These are phyloP conservation scores for Lipomyces yarrowii DNA, from an alignment of 1,139 yeast species.

Conservation along the genomic window DNA sequence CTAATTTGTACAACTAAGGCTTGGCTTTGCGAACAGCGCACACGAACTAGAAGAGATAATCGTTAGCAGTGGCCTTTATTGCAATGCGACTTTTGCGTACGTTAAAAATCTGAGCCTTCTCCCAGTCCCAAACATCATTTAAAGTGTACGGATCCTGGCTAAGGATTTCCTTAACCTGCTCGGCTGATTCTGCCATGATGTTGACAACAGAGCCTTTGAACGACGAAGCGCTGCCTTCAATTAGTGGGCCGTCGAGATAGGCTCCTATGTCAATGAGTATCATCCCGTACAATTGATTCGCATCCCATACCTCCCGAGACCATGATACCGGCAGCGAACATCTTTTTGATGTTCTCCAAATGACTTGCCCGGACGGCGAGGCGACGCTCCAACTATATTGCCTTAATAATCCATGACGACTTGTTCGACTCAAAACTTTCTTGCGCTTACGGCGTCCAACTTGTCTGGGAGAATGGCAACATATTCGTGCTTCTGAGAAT, in stretches of 20 bases:
- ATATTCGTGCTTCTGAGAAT: conserved; percentile 18
- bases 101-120: conserved; percentile 63
- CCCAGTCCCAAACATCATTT: conserved; percentile 77
- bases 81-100: conserved; percentile 33
- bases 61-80: background rate
- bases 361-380: conserved; percentile 57
- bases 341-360: conserved; percentile 55
- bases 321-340: conserved; percentile 57
- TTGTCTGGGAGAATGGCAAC: conserved; percentile 70
- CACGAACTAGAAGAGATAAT: conserved; percentile 19
- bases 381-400: conserved; percentile 23
- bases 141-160: conserved; percentile 64
- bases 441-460: conserved; percentile 54
- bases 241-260: conserved; percentile 44
- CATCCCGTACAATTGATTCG: conserved; percentile 54
- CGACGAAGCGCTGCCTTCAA: conserved; percentile 50
- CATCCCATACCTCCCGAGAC: conserved; percentile 68
- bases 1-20: conserved; percentile 6
- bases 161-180: conserved; percentile 64
- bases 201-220: conserved; percentile 75
- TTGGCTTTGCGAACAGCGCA: conserved; percentile 29
- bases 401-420: background rate
- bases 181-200: conserved; percentile 61
- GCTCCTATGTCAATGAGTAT: conserved; percentile 38
- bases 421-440: background rate